phyloP scores from a whole-genome alignment of 495 filamentous ascomycete genomes.

The Eremomyces bilateralis region DNA sequence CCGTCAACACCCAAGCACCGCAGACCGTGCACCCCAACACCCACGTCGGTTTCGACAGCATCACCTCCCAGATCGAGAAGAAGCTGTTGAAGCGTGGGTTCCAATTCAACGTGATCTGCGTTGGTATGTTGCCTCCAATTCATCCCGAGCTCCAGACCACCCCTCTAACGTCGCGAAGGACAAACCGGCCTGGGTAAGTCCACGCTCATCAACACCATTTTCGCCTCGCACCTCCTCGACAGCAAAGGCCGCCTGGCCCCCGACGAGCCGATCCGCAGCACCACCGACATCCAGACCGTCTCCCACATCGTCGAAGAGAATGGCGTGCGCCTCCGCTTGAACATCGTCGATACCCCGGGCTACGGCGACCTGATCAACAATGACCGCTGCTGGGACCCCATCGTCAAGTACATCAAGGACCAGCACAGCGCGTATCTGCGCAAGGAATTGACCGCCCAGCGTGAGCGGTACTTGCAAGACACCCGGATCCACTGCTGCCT shows the following conservation, averaged over 20 bases:
- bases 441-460: constrained; percentile 98
- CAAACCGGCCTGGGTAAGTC: constrained; percentile 98
- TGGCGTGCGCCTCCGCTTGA: constrained; percentile 53
- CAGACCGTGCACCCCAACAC: constrained; percentile 67
- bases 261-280: constrained; percentile 78
- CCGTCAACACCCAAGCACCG: constrained; percentile 24
- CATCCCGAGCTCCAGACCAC: constrained; percentile 7
- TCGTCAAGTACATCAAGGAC: constrained; percentile 99
- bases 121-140: constrained; percentile 43
- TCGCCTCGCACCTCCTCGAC: constrained; percentile 97
- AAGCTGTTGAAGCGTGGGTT: constrained; percentile 99
- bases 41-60: constrained; percentile 99
- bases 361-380: constrained; percentile 72
- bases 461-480: constrained; percentile 97
- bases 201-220: constrained; percentile 99
- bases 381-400: constrained; percentile 74
- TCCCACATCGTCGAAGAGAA: constrained; percentile 99
- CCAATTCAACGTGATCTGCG: constrained; percentile 99
- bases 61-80: constrained; percentile 92
- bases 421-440: constrained; percentile 99
- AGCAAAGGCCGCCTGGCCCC: constrained; percentile 87
- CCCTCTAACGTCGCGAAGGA: constrained; percentile 30
- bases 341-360: constrained; percentile 63
- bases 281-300: constrained; percentile 92
- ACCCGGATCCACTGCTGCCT: constrained; percentile 98